A percentile compares a stretch with the other conserved stretches of the same genome.
Evolutionary conservation across 164 flowering plant species (phyloP).

Genomic region (Liquidambar formosana): DNA sequence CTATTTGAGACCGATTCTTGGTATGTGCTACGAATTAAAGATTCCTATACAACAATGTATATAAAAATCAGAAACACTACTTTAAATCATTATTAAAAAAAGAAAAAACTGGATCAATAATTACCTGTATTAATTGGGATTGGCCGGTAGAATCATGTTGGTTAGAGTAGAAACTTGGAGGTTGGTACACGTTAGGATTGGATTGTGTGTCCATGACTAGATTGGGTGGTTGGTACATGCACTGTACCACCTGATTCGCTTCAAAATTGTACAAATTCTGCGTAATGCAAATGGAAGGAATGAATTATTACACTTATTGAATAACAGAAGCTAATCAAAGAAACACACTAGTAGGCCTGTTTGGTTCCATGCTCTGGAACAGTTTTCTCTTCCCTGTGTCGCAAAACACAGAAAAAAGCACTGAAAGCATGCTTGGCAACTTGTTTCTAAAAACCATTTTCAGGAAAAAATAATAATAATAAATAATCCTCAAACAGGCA

Average conservation of each 20-base stretch:
- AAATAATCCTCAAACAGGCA: too few relatives aligned
- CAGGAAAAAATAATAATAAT: too few relatives aligned
- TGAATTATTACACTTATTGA: not conserved
- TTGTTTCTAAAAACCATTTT: too few relatives aligned
- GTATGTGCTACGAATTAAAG: slow-evolving; percentile 22
- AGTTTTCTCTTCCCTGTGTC: too few relatives aligned
- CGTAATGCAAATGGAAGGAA: slow-evolving; percentile 8
- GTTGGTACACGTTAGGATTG: slow-evolving; percentile 24
- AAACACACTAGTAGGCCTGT: too few relatives aligned
- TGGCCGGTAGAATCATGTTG: slow-evolving; percentile 28
- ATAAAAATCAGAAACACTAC: not conserved
- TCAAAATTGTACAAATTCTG: slow-evolving; percentile 35
- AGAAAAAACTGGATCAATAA: not conserved
- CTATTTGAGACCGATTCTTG: slow-evolving; percentile 19
- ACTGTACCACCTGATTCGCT: slow-evolving; percentile 27
- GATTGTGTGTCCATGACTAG: slow-evolving; percentile 24
- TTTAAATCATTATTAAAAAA: not conserved
- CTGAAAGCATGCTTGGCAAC: too few relatives aligned
- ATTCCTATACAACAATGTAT: slow-evolving; percentile 16
- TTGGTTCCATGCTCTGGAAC: too few relatives aligned
- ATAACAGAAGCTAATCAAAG: not conserved
- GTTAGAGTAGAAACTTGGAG: slow-evolving; percentile 20
- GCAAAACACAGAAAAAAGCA: too few relatives aligned
- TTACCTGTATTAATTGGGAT: slow-evolving; percentile 32
- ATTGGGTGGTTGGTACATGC: slow-evolving; percentile 29